A percentile compares a stretch with the other conserved stretches of the same genome.
These are phyloP conservation scores for Hypoxylon sp. DNA, from an alignment of 2,329 filamentous ascomycete species.

Conservation along the genomic window DNA sequence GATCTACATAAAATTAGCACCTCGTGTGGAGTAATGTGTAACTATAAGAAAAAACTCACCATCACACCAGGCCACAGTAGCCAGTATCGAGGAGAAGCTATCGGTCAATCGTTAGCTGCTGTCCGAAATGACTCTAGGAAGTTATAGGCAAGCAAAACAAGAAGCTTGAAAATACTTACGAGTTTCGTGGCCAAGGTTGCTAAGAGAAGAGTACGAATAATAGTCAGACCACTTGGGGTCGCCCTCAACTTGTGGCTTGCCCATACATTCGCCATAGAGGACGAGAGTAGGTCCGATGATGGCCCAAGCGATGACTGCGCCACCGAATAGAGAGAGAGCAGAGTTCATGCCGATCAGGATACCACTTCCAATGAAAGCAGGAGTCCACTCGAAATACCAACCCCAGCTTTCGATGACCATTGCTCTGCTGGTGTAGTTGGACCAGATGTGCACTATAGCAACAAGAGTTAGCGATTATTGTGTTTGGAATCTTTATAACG, in stretches of 20 bases:
- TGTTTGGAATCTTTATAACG: too few species aligned
- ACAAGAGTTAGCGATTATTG: too few species aligned
- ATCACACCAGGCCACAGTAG: slow-evolving; percentile 54
- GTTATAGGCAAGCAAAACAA: too few species aligned
- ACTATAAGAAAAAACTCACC: too few species aligned
- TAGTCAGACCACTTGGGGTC: slow-evolving; percentile 56
- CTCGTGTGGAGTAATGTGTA: too few species aligned
- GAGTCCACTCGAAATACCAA: slow-evolving; percentile 65
- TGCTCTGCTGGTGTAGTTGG: slow-evolving; percentile 50
- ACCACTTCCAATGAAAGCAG: slow-evolving; percentile 66
- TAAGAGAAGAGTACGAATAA: slow-evolving; percentile 49
- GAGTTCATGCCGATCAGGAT: slow-evolving; percentile 68
- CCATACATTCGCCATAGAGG: slow-evolving; percentile 59
- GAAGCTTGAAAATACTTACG: too few species aligned
- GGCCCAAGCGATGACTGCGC: slow-evolving; percentile 63
- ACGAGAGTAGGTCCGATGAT: slow-evolving; percentile 66
- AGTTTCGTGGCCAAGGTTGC: slow-evolving; percentile 44
- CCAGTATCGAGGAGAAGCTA: slow-evolving; percentile 52
- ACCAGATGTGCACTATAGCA: slow-evolving; percentile 62
- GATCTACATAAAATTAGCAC: too few species aligned
- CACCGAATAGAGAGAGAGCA: slow-evolving; percentile 64
- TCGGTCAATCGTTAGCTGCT: too few species aligned
- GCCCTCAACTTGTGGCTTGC: slow-evolving; percentile 43
- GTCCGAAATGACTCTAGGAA: too few species aligned
- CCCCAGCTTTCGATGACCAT: slow-evolving; percentile 66